phyloP scores from a whole-genome alignment of 2,329 filamentous ascomycete genomes.

The Talaromyces sp. region DNA sequence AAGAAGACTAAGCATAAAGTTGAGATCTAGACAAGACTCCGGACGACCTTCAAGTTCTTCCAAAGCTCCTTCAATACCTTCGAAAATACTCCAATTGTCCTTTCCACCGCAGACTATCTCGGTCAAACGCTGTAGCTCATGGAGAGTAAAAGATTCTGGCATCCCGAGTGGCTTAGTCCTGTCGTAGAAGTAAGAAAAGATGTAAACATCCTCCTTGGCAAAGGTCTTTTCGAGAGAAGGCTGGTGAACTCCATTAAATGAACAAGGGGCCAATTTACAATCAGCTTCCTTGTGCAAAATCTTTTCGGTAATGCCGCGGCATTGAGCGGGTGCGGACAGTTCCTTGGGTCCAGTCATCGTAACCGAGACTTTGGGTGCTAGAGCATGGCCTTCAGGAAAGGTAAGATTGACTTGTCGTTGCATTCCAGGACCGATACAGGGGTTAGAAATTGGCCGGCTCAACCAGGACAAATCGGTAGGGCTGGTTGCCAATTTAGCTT shows the following conservation, averaged over 20 bases:
- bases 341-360: slow-evolving; percentile 83
- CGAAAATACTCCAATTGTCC: slow-evolving; percentile 74
- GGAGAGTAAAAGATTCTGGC: slow-evolving; percentile 94
- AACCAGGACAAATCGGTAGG: slow-evolving; percentile 65
- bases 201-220: slow-evolving; percentile 83
- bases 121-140: slow-evolving; percentile 82
- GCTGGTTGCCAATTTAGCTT: slow-evolving; percentile 64
- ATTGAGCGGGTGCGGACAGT: slow-evolving; percentile 71
- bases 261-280: slow-evolving; percentile 85
- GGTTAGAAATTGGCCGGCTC: slow-evolving; percentile 69
- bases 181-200: slow-evolving; percentile 98
- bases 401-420: slow-evolving; percentile 68
- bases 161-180: slow-evolving; percentile 90
- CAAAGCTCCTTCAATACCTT: slow-evolving; percentile 70
- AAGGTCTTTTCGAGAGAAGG: slow-evolving; percentile 91
- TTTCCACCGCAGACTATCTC: slow-evolving; percentile 79
- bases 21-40: slow-evolving; percentile 91
- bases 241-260: slow-evolving; percentile 96
- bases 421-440: slow-evolving; percentile 82
- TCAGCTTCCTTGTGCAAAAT: slow-evolving; percentile 82
- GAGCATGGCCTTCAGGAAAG: slow-evolving; percentile 61
- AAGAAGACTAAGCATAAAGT: slow-evolving; percentile 89
- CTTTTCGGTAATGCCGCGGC: slow-evolving; percentile 83
- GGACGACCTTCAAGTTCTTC: slow-evolving; percentile 76
- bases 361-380: slow-evolving; percentile 64